These are phyloP conservation scores for Epithemia pelagica DNA, from an alignment of 108 stramenopile genomes.

Conservation along the genomic window DNA sequence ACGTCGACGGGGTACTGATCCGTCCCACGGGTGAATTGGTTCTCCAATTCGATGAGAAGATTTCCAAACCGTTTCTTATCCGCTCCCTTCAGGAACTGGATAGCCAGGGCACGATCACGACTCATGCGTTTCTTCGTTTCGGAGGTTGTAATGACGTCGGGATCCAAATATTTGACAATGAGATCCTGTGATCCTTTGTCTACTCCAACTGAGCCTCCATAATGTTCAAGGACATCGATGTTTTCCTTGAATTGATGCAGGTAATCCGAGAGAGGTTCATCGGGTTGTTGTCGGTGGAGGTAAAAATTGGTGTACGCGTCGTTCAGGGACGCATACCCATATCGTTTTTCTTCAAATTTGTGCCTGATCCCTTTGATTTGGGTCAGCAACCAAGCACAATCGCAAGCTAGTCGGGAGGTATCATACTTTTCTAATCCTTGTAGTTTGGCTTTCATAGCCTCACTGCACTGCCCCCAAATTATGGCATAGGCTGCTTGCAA, in stretches of 20 bases:
- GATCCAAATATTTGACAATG: not conserved
- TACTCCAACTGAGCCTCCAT: not conserved
- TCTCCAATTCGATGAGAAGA: not conserved
- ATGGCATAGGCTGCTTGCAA: not conserved
- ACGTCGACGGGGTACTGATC: constrained; percentile 23
- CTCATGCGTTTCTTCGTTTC: not conserved
- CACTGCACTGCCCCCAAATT: not conserved
- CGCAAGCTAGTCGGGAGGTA: too few species aligned
- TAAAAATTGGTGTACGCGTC: constrained; percentile 2
- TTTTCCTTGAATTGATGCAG: constrained; percentile 10
- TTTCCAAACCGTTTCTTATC: constrained; percentile 14
- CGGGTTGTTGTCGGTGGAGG: too few species aligned
- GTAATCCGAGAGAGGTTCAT: too few species aligned
- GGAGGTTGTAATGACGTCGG: not conserved
- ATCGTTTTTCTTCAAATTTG: not conserved
- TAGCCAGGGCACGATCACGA: constrained; percentile 10
- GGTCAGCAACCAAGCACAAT: not conserved
- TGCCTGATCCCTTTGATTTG: not conserved
- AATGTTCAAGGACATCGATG: constrained; percentile 9
- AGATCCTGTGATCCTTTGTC: too few species aligned
- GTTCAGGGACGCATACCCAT: not conserved
- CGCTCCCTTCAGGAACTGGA: constrained; percentile 11
- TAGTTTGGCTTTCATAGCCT: not conserved
- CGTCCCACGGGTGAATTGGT: constrained; percentile 1
- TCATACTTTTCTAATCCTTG: too few species aligned